Conservation (phyloP, 2,329 filamentous ascomycete species). For the Diaporthe vaccinii region DNA sequence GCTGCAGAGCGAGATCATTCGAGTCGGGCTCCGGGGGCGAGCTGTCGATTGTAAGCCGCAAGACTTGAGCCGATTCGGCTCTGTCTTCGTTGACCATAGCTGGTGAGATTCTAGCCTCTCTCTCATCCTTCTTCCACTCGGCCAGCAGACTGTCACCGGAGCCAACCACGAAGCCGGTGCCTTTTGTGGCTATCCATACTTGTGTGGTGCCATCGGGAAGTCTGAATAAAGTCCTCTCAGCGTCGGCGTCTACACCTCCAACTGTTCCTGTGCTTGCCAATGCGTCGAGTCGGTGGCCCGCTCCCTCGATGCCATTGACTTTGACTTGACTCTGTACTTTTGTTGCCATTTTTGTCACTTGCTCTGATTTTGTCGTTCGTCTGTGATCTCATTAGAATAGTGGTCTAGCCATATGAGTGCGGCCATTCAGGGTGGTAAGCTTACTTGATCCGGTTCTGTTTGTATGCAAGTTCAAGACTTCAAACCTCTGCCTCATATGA, state of each 20-base stretch:
- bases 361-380: neutral
- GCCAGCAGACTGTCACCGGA: conserved; percentile 26
- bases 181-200: conserved; percentile 33
- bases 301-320: conserved; percentile 11
- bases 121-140: conserved; percentile 34
- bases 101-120: conserved; percentile 39
- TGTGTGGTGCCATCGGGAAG: conserved; percentile 40
- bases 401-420: neutral
- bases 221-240: conserved; percentile 30
- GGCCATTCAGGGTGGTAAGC: neutral
- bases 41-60: conserved; percentile 20
- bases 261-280: neutral
- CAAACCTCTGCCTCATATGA: neutral
- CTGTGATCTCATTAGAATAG: neutral
- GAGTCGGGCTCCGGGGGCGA: neutral
- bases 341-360: conserved; percentile 19
- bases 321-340: conserved; percentile 22
- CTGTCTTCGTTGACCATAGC: conserved; percentile 43
- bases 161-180: conserved; percentile 20
- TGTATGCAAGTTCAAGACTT: neutral
- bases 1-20: conserved; percentile 27
- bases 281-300: neutral
- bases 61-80: conserved; percentile 36
- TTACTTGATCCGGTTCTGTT: neutral
- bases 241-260: conserved; percentile 1